These are phyloP conservation scores for Lactarius quietus DNA, from an alignment of 768 basidiomycete genomes.

Conservation along the genomic window DNA sequence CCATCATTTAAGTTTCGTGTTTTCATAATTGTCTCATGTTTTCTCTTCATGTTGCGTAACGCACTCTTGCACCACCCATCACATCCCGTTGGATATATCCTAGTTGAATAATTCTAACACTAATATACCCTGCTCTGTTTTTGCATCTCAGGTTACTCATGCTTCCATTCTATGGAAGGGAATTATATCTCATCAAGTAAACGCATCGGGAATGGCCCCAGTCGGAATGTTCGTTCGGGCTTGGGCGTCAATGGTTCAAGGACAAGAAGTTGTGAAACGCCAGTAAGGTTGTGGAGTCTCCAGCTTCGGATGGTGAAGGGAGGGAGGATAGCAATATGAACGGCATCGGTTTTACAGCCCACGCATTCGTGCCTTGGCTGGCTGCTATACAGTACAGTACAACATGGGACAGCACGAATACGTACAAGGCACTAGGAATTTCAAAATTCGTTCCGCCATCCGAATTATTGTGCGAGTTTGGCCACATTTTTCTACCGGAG, in stretches of 20 bases:
- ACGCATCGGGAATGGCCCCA: slow-evolving; percentile 1
- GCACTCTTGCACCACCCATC: slow-evolving; percentile 22
- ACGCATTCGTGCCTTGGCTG: slow-evolving; percentile 2
- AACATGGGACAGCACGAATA: slow-evolving; percentile 6
- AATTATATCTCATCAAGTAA: slow-evolving; percentile 4
- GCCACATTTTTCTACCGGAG: slow-evolving; percentile 1
- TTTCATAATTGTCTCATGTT: slow-evolving; percentile 16
- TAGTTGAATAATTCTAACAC: slow-evolving; percentile 26
- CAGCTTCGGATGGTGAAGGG: background rate
- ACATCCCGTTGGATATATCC: slow-evolving; percentile 24
- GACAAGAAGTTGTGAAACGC: background rate
- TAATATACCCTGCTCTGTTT: slow-evolving; percentile 26
- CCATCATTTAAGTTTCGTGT: slow-evolving; percentile 19
- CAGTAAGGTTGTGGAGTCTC: background rate
- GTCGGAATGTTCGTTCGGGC: slow-evolving; percentile 10
- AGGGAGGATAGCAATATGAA: background rate
- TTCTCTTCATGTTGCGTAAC: slow-evolving; percentile 12
- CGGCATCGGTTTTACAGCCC: background rate
- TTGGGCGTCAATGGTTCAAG: slow-evolving; percentile 7
- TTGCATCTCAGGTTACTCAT: slow-evolving; percentile 7
- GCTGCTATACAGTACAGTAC: no score
- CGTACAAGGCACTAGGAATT: background rate
- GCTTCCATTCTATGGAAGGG: slow-evolving; percentile 20
- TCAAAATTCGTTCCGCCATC: slow-evolving; percentile 4
- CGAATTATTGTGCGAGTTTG: background rate